These are phyloP conservation scores for Lagenidium giganteum DNA, from an alignment of 352 stramenopile species.

Conservation along the genomic window DNA sequence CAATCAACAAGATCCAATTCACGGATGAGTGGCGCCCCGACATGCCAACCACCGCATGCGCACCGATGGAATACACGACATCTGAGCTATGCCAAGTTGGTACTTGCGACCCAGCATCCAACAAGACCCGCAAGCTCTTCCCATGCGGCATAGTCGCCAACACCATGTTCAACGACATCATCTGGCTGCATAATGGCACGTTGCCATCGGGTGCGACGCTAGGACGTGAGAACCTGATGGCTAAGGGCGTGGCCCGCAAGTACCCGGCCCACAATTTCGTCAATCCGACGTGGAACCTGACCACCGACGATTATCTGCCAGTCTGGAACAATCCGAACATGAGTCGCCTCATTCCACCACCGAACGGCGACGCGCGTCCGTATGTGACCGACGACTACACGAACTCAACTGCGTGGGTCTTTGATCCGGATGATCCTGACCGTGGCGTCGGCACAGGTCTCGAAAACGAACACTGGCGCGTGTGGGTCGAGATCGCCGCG, in stretches of 20 bases:
- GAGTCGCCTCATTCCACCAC: conserved; percentile 60
- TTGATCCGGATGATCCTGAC: conserved; percentile 36
- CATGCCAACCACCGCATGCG: conserved; percentile 34
- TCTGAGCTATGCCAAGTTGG: conserved; percentile 34
- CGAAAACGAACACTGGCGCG: conserved; percentile 73
- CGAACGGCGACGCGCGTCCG: conserved; percentile 9
- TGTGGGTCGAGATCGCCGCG: conserved; percentile 66
- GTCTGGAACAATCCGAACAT: conserved; percentile 74
- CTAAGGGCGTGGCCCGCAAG: conserved; percentile 33
- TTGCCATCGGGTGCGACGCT: conserved; percentile 41
- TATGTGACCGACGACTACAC: conserved; percentile 58
- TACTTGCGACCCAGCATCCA: conserved; percentile 22
- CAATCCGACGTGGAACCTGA: conserved; percentile 48
- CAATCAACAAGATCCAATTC: conserved; percentile 59
- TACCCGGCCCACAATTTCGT: conserved; percentile 53
- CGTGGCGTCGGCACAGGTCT: conserved; percentile 42
- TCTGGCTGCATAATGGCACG: conserved; percentile 62
- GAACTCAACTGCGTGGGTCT: conserved; percentile 73
- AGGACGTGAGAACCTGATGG: conserved; percentile 28
- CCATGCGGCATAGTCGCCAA: conserved; percentile 74
- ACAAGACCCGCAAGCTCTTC: conserved; percentile 36
- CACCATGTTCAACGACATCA: conserved; percentile 85
- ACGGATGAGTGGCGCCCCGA: conserved; percentile 46
- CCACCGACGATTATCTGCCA: conserved; percentile 32
- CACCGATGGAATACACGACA: conserved; percentile 33